Percentiles rank a stretch among this genome's conserved stretches.
These are phyloP conservation scores for Trichoderma harzianum DNA, from an alignment of 2,329 filamentous ascomycete genomes.

Conservation along the genomic window DNA sequence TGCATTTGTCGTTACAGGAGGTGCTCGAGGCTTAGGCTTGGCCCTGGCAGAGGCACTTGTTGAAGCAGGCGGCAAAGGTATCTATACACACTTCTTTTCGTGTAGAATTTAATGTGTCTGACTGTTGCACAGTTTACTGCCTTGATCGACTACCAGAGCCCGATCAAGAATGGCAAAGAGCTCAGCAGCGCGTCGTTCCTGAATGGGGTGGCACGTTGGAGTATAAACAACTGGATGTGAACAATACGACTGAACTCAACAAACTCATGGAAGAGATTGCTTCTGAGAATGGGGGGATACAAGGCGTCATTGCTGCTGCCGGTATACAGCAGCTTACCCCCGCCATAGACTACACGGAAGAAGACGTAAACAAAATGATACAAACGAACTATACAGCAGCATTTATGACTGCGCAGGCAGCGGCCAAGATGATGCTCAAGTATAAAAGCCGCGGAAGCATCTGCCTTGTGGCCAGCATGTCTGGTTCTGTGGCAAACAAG, in stretches of 20 bases:
- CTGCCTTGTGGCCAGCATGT: too few relatives aligned
- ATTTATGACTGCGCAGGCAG: too few relatives aligned
- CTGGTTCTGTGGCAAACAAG: too few relatives aligned
- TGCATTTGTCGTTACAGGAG: neutral
- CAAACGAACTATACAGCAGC: too few relatives aligned
- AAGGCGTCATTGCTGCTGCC: neutral
- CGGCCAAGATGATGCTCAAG: too few relatives aligned
- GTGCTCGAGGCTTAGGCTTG: neutral
- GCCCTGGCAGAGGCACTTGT: neutral
- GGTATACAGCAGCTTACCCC: neutral
- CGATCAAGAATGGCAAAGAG: neutral
- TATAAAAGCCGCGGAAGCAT: too few relatives aligned
- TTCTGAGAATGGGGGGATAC: neutral
- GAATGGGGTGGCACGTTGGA: neutral
- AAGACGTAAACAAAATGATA: too few relatives aligned
- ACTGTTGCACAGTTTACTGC: neutral
- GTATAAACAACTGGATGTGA: neutral
- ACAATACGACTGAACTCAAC: neutral
- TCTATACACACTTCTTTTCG: neutral
- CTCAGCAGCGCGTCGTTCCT: neutral
- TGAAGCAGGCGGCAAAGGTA: neutral
- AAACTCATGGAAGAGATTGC: neutral
- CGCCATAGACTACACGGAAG: too few relatives aligned
- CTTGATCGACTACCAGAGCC: neutral
- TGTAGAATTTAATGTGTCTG: neutral